phyloP scores from a whole-genome alignment of 345 rosid species.

The Euphorbia lathyris region DNA sequence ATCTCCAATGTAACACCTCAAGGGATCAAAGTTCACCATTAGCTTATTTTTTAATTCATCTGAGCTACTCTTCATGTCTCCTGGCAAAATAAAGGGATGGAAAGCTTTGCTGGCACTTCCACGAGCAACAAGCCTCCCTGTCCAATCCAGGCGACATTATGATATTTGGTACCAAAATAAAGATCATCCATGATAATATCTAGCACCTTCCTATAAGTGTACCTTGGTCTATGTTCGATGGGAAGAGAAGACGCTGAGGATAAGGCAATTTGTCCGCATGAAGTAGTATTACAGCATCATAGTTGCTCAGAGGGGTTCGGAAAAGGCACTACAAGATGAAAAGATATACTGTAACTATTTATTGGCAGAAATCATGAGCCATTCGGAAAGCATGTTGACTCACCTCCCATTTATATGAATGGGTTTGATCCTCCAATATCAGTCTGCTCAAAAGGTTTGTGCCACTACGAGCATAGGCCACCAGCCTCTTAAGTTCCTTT shows the following conservation, averaged over 20 bases:
- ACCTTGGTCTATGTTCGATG: constrained; percentile 71
- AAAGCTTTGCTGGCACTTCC: constrained; percentile 68
- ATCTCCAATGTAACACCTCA: constrained; percentile 58
- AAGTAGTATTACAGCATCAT: constrained; percentile 84
- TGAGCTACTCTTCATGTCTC: constrained; percentile 51
- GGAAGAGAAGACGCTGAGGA: constrained; percentile 75
- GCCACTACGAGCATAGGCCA: constrained; percentile 89
- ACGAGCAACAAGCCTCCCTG: constrained; percentile 69
- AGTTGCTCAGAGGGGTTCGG: constrained; percentile 83
- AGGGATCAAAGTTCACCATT: constrained; percentile 73
- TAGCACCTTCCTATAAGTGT: not conserved
- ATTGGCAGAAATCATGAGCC: constrained; percentile 1
- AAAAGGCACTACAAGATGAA: constrained; percentile 66
- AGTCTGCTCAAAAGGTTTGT: constrained; percentile 68
- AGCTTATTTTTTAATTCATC: constrained; percentile 55
- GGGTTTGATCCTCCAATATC: constrained; percentile 50
- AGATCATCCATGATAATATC: not conserved
- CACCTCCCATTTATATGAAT: constrained; percentile 82
- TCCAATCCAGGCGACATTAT: constrained; percentile 6
- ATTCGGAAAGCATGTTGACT: constrained; percentile 20
- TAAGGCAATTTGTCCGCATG: constrained; percentile 69
- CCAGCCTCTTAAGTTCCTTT: constrained; percentile 83
- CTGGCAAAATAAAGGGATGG: constrained; percentile 48
- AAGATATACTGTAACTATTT: not conserved
- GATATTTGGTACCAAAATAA: not conserved